phyloP scores from a whole-genome alignment of 441 rosid genomes.

The Erysimum cheiri region DNA sequence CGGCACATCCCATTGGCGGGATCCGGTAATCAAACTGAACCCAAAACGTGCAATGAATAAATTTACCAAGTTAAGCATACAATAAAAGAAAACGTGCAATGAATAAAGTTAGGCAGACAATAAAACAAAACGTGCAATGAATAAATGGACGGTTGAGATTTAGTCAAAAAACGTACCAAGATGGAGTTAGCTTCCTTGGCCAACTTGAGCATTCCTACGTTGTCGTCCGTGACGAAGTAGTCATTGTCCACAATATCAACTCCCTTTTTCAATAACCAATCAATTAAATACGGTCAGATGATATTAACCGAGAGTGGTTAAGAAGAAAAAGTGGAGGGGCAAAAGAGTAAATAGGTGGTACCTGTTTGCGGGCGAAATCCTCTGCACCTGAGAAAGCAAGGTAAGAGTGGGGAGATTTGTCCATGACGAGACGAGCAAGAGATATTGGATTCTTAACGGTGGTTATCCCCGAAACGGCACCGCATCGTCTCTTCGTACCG shows the following conservation, averaged over 20 bases:
- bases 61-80: not conserved
- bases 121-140: slow-evolving; percentile 1
- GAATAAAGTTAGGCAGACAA: too few relatives aligned
- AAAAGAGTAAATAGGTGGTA: slow-evolving; percentile 30
- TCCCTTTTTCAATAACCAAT: slow-evolving; percentile 53
- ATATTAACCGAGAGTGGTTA: slow-evolving; percentile 9
- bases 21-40: slow-evolving; percentile 85
- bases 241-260: slow-evolving; percentile 77
- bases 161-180: slow-evolving; percentile 50
- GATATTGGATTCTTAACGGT: slow-evolving; percentile 88
- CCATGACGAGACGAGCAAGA: slow-evolving; percentile 95
- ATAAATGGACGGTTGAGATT: slow-evolving; percentile 36
- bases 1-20: slow-evolving; percentile 62
- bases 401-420: slow-evolving; percentile 93
- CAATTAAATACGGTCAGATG: not conserved
- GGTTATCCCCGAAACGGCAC: slow-evolving; percentile 88
- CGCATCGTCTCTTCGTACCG: slow-evolving; percentile 81
- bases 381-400: slow-evolving; percentile 89
- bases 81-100: not conserved
- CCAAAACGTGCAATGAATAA: too few relatives aligned
- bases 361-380: slow-evolving; percentile 87
- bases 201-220: slow-evolving; percentile 80
- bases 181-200: slow-evolving; percentile 91
- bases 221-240: slow-evolving; percentile 82
- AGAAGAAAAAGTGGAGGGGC: slow-evolving; percentile 20